Evolutionary conservation across 768 basidiomycete genomes (phyloP).

Genomic region (Paxillus involutus): DNA sequence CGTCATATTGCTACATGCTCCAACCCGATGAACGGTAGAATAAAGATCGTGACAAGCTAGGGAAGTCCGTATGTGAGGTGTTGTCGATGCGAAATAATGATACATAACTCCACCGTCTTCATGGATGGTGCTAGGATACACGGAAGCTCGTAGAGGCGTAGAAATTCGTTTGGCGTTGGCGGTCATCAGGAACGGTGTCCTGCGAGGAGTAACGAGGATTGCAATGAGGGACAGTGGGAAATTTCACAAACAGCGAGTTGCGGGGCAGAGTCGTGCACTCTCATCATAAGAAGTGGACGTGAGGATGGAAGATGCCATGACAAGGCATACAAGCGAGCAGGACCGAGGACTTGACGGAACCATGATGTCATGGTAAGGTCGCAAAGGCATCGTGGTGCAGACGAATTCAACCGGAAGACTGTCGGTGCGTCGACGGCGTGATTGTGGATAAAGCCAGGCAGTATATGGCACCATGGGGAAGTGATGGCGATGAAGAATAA

Average conservation of each 20-base stretch:
- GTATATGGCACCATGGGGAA: slow-evolving; percentile 11
- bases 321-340: slow-evolving; percentile 1
- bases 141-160: slow-evolving; percentile 25
- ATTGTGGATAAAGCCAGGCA: slow-evolving; percentile 21
- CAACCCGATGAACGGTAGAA: slow-evolving; percentile 17
- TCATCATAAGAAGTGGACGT: background rate
- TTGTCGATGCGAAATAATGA: slow-evolving; percentile 34
- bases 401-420: slow-evolving; percentile 18
- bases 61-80: slow-evolving; percentile 20
- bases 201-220: slow-evolving; percentile 3
- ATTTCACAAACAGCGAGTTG: slow-evolving; percentile 9
- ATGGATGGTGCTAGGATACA: slow-evolving; percentile 30
- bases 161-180: slow-evolving; percentile 25
- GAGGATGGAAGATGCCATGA: slow-evolving; percentile 18
- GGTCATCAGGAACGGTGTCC: slow-evolving; percentile 3
- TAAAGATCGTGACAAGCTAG: slow-evolving; percentile 20
- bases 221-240: background rate
- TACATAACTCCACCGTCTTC: slow-evolving; percentile 28
- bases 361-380: slow-evolving; percentile 21
- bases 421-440: slow-evolving; percentile 16
- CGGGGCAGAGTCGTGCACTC: background rate
- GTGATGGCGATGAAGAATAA: slow-evolving; percentile 2
- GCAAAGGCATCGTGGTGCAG: slow-evolving; percentile 2
- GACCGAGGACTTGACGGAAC: slow-evolving; percentile 25
- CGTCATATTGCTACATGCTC: slow-evolving; percentile 36